These are phyloP conservation scores for Verticillium alfalfae DNA, from an alignment of 2,329 filamentous ascomycete genomes.

Conservation along the genomic window DNA sequence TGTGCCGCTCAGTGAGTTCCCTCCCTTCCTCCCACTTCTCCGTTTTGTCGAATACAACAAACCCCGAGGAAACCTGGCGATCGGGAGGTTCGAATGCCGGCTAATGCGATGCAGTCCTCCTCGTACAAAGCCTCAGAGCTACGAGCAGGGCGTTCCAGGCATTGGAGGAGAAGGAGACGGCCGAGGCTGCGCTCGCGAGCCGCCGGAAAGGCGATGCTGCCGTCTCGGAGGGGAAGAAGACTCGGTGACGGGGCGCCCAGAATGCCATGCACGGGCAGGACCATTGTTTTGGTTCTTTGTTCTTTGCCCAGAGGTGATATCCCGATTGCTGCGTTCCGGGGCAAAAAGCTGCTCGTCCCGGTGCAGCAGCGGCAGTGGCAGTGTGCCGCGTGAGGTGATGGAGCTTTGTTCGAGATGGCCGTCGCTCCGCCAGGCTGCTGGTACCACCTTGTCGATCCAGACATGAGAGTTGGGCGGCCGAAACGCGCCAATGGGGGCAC, in stretches of 20 bases:
- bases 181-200: neutral
- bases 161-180: neutral
- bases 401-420: too few relatives aligned
- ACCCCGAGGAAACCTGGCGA: neutral
- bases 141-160: neutral
- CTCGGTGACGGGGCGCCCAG: neutral
- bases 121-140: neutral
- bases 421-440: too few relatives aligned
- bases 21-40: neutral
- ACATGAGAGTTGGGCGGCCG: neutral
- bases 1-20: conserved; percentile 45
- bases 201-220: neutral
- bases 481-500: neutral
- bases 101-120: neutral
- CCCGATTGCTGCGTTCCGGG: too few relatives aligned
- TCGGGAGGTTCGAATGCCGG: neutral
- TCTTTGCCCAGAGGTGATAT: too few relatives aligned
- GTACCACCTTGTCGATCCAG: too few relatives aligned
- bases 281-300: too few relatives aligned
- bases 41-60: neutral
- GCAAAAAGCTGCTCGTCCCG: too few relatives aligned
- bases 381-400: too few relatives aligned
- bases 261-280: neutral
- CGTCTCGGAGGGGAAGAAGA: neutral
- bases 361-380: too few relatives aligned